These are phyloP conservation scores for Citrus sinensis DNA, from an alignment of 345 rosid genomes.

Conservation along the genomic window DNA sequence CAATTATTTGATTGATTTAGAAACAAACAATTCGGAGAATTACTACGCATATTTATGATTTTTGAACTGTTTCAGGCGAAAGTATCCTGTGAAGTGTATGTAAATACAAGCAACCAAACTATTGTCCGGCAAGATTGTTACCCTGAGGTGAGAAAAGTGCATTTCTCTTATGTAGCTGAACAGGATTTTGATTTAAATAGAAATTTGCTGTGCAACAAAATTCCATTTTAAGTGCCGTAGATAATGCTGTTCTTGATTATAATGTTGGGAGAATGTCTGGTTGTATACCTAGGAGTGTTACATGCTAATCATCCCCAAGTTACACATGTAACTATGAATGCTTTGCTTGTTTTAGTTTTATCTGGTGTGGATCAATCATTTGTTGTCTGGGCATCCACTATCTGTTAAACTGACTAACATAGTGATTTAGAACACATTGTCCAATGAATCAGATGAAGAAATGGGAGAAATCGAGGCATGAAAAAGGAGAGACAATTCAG, in stretches of 20 bases:
- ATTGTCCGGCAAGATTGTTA: constrained; percentile 64
- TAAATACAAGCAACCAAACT: constrained; percentile 59
- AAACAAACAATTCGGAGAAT: background rate
- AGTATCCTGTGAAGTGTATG: constrained; percentile 73
- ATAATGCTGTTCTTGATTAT: background rate
- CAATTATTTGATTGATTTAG: background rate
- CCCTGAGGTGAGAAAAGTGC: constrained; percentile 47
- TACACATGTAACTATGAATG: background rate
- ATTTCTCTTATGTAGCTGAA: background rate
- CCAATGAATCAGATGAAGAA: too few species aligned
- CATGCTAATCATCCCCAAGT: too few species aligned
- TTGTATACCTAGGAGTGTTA: background rate
- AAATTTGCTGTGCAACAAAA: too few species aligned
- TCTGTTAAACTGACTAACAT: too few species aligned
- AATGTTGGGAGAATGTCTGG: background rate
- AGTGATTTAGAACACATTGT: too few species aligned
- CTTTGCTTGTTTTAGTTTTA: background rate
- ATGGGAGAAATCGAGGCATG: too few species aligned
- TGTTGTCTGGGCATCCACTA: too few species aligned
- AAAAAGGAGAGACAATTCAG: background rate
- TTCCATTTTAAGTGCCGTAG: too few species aligned
- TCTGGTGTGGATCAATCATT: background rate
- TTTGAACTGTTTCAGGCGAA: constrained; percentile 47
- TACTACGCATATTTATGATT: background rate
- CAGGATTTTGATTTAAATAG: background rate